Evolutionary conservation across 1,284 basidiomycete species (phyloP).

Genomic region (Ustilago xerochloae): DNA sequence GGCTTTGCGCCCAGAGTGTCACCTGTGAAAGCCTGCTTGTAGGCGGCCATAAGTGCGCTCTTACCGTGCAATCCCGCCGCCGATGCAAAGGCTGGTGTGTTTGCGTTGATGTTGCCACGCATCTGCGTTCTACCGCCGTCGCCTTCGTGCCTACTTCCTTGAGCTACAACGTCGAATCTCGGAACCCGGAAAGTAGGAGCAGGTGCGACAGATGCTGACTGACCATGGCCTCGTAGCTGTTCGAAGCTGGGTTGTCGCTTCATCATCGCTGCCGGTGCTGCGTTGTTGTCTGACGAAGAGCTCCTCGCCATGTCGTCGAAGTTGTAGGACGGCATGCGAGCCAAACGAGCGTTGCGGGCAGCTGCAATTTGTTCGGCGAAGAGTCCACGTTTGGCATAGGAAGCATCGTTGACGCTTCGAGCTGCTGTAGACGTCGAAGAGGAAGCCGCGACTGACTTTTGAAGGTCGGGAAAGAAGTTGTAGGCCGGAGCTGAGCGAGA

Average conservation of each 20-base stretch:
- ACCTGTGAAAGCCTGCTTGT: conserved; percentile 37
- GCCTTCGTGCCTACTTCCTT: background rate
- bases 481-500: conserved; percentile 11
- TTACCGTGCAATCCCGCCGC: conserved; percentile 35
- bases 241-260: conserved; percentile 33
- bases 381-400: conserved; percentile 27
- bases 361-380: conserved; percentile 46
- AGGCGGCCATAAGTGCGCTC: conserved; percentile 30
- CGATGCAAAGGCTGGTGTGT: conserved; percentile 14
- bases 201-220: background rate
- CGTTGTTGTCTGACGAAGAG: background rate
- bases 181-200: conserved; percentile 15
- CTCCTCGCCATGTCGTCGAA: conserved; percentile 22
- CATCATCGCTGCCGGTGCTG: background rate
- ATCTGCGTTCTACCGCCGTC: background rate
- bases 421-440: background rate
- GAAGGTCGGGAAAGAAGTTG: conserved; percentile 35
- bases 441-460: conserved; percentile 3
- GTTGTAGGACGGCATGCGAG: conserved; percentile 30
- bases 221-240: conserved; percentile 10
- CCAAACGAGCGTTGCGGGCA: conserved; percentile 28
- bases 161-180: conserved; percentile 24
- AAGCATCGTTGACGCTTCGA: conserved; percentile 29
- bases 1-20: conserved; percentile 1
- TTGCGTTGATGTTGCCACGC: conserved; percentile 20